These are phyloP conservation scores for Metschnikowia shivogae DNA, from an alignment of 805 yeast genomes.

Conservation along the genomic window DNA sequence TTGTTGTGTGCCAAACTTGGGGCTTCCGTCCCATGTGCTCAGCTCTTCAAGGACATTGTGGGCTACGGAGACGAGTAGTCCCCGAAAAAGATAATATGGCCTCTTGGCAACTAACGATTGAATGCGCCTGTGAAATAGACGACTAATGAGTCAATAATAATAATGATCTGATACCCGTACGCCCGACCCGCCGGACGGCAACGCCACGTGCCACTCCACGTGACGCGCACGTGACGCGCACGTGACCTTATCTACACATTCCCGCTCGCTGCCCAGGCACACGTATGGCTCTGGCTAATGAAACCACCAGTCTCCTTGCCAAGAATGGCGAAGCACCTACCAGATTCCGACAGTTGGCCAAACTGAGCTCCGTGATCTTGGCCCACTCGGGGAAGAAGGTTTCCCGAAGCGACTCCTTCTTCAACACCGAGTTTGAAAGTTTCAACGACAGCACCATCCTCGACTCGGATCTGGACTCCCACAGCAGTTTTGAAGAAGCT, in stretches of 20 bases:
- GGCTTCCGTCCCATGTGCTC: constrained; percentile 78
- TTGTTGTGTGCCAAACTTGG: constrained; percentile 79
- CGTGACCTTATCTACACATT: neutral
- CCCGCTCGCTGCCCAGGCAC: neutral
- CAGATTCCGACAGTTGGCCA: constrained; percentile 7
- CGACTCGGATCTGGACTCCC: constrained; percentile 15
- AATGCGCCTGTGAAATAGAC: neutral
- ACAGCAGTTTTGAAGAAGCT: neutral
- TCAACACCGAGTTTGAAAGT: constrained; percentile 23
- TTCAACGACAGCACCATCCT: constrained; percentile 16
- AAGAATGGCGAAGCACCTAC: constrained; percentile 4
- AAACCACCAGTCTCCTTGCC: constrained; percentile 2
- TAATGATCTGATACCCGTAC: too few species aligned
- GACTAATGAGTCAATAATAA: neutral
- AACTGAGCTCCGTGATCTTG: constrained; percentile 35
- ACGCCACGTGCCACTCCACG: too few species aligned
- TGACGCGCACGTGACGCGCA: neutral
- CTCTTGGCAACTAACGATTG: neutral
- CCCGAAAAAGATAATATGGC: neutral
- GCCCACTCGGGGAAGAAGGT: constrained; percentile 39
- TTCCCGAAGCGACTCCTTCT: constrained; percentile 29
- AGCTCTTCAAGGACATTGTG: constrained; percentile 71
- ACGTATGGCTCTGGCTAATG: constrained; percentile 1
- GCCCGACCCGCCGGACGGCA: too few species aligned
- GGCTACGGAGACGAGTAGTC: constrained; percentile 35